Percentiles rank a stretch among this genome's conserved stretches.
Conservation (phyloP, 495 filamentous ascomycete species). For the Penicillium herquei region DNA sequence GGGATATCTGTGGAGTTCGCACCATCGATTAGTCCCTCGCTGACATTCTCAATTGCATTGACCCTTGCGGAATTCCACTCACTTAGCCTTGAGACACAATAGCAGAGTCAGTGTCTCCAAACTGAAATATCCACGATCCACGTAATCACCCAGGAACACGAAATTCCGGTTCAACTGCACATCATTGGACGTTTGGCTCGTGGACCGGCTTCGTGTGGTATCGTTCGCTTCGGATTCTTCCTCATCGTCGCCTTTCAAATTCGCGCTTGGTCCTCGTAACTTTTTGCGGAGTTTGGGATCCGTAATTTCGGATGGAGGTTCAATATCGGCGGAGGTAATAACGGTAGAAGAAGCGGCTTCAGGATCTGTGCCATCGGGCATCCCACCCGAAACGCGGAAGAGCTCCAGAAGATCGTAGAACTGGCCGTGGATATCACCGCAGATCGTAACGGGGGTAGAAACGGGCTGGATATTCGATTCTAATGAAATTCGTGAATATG, state of each 20-base stretch:
- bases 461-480: constrained; percentile 99
- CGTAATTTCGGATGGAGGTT: constrained; percentile 82
- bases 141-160: constrained; percentile 95
- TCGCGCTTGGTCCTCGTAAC: constrained; percentile 56
- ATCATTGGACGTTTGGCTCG: constrained; percentile 41
- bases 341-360: constrained; percentile 52
- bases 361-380: constrained; percentile 74
- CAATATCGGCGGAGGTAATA: constrained; percentile 82
- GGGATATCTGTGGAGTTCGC: constrained; percentile 64
- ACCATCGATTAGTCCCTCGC: background rate
- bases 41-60: background rate
- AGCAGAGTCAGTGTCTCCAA: constrained; percentile 93
- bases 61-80: constrained; percentile 26
- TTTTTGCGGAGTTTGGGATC: constrained; percentile 79
- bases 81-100: constrained; percentile 97
- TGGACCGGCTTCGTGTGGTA: constrained; percentile 31
- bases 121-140: constrained; percentile 96
- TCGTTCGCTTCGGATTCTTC: constrained; percentile 30
- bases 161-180: constrained; percentile 70
- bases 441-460: constrained; percentile 93
- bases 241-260: constrained; percentile 41
- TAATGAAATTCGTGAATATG: constrained; percentile 26
- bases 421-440: constrained; percentile 97
- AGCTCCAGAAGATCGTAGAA: constrained; percentile 98
- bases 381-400: constrained; percentile 92